A percentile compares a stretch with the other conserved stretches of the same genome.
Evolutionary conservation across 805 yeast genomes (phyloP).

Genomic region (Hanseniaspora jakobsenii): DNA sequence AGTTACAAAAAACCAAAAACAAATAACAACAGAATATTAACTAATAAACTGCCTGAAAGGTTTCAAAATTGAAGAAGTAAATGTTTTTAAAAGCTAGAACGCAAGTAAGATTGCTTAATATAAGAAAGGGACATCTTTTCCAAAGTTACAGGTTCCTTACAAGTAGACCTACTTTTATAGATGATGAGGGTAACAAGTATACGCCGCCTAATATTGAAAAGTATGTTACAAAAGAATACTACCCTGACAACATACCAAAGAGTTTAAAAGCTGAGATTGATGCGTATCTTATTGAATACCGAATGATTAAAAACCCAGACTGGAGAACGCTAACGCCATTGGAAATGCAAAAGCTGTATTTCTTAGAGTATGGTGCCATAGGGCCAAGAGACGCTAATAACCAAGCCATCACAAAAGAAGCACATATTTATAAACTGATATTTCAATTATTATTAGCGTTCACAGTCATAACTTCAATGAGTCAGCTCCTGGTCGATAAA

Average conservation of each 20-base stretch:
- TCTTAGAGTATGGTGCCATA: constrained; percentile 31
- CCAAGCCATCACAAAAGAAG: constrained; percentile 15
- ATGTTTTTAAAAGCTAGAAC: no score
- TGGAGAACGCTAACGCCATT: constrained; percentile 26
- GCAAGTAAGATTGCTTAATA: no score
- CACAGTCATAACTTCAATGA: constrained; percentile 20
- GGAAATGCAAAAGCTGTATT: constrained; percentile 28
- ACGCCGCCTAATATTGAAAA: constrained; percentile 27
- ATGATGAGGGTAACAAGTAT: constrained; percentile 15
- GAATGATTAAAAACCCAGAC: constrained; percentile 22
- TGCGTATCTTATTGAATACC: constrained; percentile 27
- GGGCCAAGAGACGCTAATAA: constrained; percentile 28
- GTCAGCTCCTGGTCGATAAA: constrained; percentile 21
- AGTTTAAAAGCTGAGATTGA: constrained; percentile 28
- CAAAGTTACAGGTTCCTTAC: no score
- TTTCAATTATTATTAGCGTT: constrained; percentile 20
- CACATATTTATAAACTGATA: constrained; percentile 19
- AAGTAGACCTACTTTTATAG: neutral
- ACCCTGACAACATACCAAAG: constrained; percentile 23
- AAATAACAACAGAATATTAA: no score
- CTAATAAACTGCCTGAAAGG: no score
- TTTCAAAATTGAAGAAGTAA: no score
- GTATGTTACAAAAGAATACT: constrained; percentile 26
- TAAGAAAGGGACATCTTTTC: no score
- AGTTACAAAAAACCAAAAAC: no score